phyloP scores from a whole-genome alignment of 2,329 filamentous ascomycete genomes.

The Whalleya microplaca region DNA sequence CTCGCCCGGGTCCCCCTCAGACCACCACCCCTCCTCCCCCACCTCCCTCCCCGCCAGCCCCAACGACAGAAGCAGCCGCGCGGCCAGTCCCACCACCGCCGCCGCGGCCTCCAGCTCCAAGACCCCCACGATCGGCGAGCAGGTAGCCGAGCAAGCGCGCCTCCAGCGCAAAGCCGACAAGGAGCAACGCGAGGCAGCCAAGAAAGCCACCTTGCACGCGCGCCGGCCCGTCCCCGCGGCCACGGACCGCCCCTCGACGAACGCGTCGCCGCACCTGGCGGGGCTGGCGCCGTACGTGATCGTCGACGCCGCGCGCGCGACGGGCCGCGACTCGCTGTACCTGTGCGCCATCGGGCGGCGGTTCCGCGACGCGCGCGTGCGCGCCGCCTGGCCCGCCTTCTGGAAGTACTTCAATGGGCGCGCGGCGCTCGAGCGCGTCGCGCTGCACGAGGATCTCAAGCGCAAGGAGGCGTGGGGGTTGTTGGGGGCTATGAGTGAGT shows the following conservation, averaged over 20 bases:
- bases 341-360: conserved; percentile 62
- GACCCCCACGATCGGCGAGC: conserved; percentile 51
- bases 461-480: conserved; percentile 77
- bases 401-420: conserved; percentile 87
- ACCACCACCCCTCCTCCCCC: background rate
- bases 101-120: conserved; percentile 5
- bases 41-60: background rate
- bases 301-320: conserved; percentile 76
- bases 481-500: conserved; percentile 67
- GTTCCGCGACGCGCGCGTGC: conserved; percentile 49
- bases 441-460: conserved; percentile 82
- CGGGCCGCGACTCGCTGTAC: conserved; percentile 76
- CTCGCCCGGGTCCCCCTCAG: conserved; percentile 9
- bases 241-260: conserved; percentile 60
- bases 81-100: conserved; percentile 23
- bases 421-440: conserved; percentile 83
- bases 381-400: conserved; percentile 72
- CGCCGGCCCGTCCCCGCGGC: conserved; percentile 52
- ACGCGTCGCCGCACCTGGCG: conserved; percentile 60
- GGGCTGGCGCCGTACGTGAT: conserved; percentile 69
- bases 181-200: conserved; percentile 57
- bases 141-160: conserved; percentile 64
- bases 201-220: conserved; percentile 59
- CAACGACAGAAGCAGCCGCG: conserved; percentile 17
- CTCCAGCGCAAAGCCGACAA: conserved; percentile 61